Evolutionary conservation across 495 filamentous ascomycete genomes (phyloP), one percentile per base, ranked within the genome.

Genomic region (Podospora pseudopauciseta): DNA sequence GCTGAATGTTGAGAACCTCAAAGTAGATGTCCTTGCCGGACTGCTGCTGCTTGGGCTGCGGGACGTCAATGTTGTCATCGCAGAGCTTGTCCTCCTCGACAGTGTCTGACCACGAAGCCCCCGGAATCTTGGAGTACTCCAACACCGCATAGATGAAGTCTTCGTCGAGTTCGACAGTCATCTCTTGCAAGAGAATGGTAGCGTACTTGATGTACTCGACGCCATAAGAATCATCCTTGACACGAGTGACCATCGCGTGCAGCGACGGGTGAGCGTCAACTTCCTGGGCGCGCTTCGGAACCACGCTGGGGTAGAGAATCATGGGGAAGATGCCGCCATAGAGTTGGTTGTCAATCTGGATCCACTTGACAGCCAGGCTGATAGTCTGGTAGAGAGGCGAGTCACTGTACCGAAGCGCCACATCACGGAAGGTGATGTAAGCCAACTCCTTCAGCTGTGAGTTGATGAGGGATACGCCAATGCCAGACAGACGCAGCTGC

Each of bases 121-220:
- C 94, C 18, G 93, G 92, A 5, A 97, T 87, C 81, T 97, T 97
- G 60, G 90, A 91, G 76, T 97, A 99, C 76, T 99, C 95, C 7
- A 99, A 81, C 72, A 99, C 87, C 19, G 95, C 94, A 73, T 96
- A 95, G 68, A 98, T 91, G 74, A 99, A 99, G 75, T 99, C 95
- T 75, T 99, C 95, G 71, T 99, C 95, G 59, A 99, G 89, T 78
- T 99, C 95, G 2, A 98, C 81, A 0, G 96, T 98, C 94, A 99
- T 97, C 79, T 99, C 92, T 78, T 99, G 95, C 61, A 99, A 80
- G 28, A 99, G 85, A 18, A 99, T 64, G 0, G 94, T 98, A 55
- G 94, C 92, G 77, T 98, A 97, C 79, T 99, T 99, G 83, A 99
- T 95, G 79, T 99, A 99, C 60, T 97, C 84, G 60, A 99, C 96